Base-by-base conservation (phyloP, 2,329 filamentous ascomycete genomes). In the Venturia asperata region DNA sequence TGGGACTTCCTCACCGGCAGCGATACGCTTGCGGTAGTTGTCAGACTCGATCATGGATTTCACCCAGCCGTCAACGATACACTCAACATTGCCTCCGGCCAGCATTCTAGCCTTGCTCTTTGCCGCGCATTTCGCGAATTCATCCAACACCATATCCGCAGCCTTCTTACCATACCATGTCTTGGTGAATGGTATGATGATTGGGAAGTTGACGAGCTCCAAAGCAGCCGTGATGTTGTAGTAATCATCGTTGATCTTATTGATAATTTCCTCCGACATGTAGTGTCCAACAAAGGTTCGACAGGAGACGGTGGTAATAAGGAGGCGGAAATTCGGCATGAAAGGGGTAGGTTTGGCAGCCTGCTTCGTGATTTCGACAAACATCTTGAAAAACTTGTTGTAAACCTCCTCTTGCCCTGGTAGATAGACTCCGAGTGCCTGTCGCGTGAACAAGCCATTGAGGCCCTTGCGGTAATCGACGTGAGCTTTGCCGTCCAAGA, bases 161-260 rank as follows among this genome's bases (percentile, higher is more conserved):
- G 92, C 91, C 80, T 92, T 95, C 84, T 97, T 96, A 71, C 93
- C 94, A 74, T 96, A 95, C 92, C 92, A 97, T 5, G 92, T 92
- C 81, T 92, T 93, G 74, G 92, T 97, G 82, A 85, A 97, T 47
- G 93, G 93, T 49, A 97, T 78, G 74, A 97, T 97, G 78, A 97
- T 89, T 67, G 94, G 93, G 81, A 97, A 96, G 82, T 97, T 97
- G 82, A 99, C 94, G 60, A 97, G 85, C 78, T 99, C 94, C 70
- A 97, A 85, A 27, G 94, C 94, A 66, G 90, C 93, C 17, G 94
- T 97, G 74, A 97, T 96, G 69, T 93, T 85, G 78, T 96, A 97
- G 80, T 96, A 99, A 78, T 97, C 92, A 77, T 96, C 89, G 67
- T 93, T 89, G 69, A 97, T 94, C 81, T 90, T 92, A 84, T 95